phyloP scores from a whole-genome alignment of 306 rosid genomes.

The Morella rubra region DNA sequence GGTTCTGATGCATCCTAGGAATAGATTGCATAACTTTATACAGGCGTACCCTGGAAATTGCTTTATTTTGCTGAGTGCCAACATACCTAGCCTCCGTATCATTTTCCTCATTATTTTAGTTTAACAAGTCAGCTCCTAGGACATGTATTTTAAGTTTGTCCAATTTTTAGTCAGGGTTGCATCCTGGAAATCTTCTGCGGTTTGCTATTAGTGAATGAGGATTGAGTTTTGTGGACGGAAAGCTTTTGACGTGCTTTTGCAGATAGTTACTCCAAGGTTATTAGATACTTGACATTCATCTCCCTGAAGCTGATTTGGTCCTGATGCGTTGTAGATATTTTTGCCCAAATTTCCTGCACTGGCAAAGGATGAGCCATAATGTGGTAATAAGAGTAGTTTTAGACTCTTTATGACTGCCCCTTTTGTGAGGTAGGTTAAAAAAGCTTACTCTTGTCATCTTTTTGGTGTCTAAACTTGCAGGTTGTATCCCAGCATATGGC shows the following conservation, averaged over 20 bases:
- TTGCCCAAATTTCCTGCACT: background rate
- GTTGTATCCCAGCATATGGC: conserved; percentile 72
- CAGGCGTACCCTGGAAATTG: background rate
- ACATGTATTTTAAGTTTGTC: conserved; percentile 16
- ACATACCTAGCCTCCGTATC: conserved; percentile 7
- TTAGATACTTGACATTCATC: conserved; percentile 28
- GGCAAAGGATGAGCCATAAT: background rate
- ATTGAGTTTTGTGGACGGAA: conserved; percentile 67
- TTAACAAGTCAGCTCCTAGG: conserved; percentile 1
- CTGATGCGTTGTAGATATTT: conserved; percentile 11
- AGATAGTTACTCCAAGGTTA: conserved; percentile 94
- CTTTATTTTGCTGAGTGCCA: background rate
- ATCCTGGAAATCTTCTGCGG: conserved; percentile 68
- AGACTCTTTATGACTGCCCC: background rate
- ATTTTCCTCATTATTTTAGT: background rate
- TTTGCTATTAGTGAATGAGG: conserved; percentile 79
- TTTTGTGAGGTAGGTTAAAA: background rate
- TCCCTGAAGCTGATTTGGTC: conserved; percentile 1
- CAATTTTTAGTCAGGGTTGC: conserved; percentile 59
- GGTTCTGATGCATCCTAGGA: conserved; percentile 1
- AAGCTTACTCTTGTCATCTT: background rate
- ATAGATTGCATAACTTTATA: conserved; percentile 17
- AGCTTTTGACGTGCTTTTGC: conserved; percentile 86
- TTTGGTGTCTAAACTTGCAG: conserved; percentile 39
- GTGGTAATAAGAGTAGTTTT: background rate